These are phyloP conservation scores for Massariosphaeria phaeospora DNA, from an alignment of 495 filamentous ascomycete species.

Conservation along the genomic window DNA sequence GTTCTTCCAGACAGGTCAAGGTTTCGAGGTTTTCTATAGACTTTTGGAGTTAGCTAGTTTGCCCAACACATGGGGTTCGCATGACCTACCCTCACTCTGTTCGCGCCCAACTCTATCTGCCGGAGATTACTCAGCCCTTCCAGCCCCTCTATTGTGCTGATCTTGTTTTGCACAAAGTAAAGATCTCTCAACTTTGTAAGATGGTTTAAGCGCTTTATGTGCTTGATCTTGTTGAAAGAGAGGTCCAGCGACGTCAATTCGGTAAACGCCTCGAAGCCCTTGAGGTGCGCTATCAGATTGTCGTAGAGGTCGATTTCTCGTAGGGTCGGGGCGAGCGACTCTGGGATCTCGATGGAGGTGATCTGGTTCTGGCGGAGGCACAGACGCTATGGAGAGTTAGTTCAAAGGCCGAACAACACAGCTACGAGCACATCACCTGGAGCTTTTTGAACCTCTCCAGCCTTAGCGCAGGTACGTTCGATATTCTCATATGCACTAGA, in stretches of 20 bases:
- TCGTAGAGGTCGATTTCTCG: constrained; percentile 93
- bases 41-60: constrained; percentile 37
- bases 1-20: constrained; percentile 68
- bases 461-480: constrained; percentile 68
- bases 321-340: constrained; percentile 57
- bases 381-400: constrained; percentile 53
- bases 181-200: constrained; percentile 75
- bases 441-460: constrained; percentile 79
- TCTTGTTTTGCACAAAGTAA: constrained; percentile 94
- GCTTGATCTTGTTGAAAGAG: constrained; percentile 98
- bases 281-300: constrained; percentile 86
- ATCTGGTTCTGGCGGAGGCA: constrained; percentile 95
- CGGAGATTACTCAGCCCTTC: constrained; percentile 66
- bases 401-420: not conserved
- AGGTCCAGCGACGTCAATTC: constrained; percentile 78
- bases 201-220: constrained; percentile 85
- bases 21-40: constrained; percentile 83
- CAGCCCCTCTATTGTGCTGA: constrained; percentile 77
- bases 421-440: constrained; percentile 43
- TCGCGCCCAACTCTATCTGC: constrained; percentile 87
- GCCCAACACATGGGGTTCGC: not conserved
- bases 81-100: constrained; percentile 64
- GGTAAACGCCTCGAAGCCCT: constrained; percentile 70
- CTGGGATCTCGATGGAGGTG: constrained; percentile 67
- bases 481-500: constrained; percentile 77